These are phyloP conservation scores for Fraxinus paxiana DNA, from an alignment of 305 asterid genomes.

Conservation along the genomic window DNA sequence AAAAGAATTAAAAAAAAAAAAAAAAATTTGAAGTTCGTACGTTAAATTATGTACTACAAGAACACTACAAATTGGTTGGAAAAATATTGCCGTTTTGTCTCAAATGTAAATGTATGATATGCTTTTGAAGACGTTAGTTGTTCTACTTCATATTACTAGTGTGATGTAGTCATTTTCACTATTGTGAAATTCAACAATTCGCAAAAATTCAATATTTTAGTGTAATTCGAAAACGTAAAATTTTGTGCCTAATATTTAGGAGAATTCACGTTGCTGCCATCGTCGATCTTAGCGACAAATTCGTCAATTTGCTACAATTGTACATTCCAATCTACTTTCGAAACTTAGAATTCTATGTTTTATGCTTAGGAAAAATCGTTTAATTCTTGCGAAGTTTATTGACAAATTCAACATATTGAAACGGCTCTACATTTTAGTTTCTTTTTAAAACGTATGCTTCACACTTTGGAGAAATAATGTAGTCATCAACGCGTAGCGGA, in stretches of 20 bases:
- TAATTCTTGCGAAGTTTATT: background rate
- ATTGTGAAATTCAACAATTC: background rate
- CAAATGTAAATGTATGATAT: background rate
- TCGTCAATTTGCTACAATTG: background rate
- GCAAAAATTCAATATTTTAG: background rate
- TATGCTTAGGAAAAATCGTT: background rate
- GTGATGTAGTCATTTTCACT: background rate
- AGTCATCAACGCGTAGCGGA: background rate
- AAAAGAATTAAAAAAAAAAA: no score
- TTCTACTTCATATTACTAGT: background rate
- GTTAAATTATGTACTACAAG: background rate
- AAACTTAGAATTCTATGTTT: background rate
- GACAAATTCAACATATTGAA: background rate
- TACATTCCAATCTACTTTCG: background rate
- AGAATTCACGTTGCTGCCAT: background rate
- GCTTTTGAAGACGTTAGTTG: background rate
- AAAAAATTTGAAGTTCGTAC: background rate
- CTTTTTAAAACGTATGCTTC: background rate
- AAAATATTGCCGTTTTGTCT: background rate
- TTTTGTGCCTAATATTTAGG: background rate
- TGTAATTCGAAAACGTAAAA: background rate
- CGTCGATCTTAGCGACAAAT: background rate
- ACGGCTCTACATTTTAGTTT: background rate
- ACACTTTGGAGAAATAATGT: background rate
- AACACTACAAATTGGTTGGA: background rate